These are phyloP conservation scores for Cavenderia fasciculata DNA, from an alignment of 78 protist genomes.

Conservation along the genomic window DNA sequence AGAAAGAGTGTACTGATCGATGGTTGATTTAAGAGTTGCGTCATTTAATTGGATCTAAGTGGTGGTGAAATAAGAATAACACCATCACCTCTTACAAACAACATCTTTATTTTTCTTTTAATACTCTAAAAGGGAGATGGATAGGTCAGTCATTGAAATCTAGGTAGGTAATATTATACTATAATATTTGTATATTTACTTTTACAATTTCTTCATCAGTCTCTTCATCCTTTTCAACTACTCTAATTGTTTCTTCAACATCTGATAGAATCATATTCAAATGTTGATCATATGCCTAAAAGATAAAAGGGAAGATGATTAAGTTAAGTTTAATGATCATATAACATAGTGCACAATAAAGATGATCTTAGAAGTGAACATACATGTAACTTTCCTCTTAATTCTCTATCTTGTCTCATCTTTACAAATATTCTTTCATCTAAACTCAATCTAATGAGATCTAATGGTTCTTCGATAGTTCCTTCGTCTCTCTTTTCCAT, in stretches of 20 bases:
- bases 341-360: neutral
- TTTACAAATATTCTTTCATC: conserved; percentile 96
- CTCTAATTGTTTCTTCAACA: conserved; percentile 95
- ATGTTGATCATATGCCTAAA: conserved; percentile 97
- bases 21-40: neutral
- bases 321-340: too few species aligned
- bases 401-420: conserved; percentile 96
- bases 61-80: conserved; percentile 96
- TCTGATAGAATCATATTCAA: conserved; percentile 97
- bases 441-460: conserved; percentile 90
- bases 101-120: conserved; percentile 89
- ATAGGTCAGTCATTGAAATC: neutral
- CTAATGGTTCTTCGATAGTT: conserved; percentile 90
- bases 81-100: conserved; percentile 97
- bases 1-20: neutral
- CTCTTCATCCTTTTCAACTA: conserved; percentile 85
- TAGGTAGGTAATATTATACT: neutral
- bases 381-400: conserved; percentile 96
- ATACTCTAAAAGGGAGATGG: conserved; percentile 49
- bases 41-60: conserved; percentile 63
- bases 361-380: neutral
- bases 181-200: conserved; percentile 52
- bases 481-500: conserved; percentile 79
- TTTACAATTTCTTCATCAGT: conserved; percentile 93
- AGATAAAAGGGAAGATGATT: too few species aligned